Base-by-base conservation (phyloP, 2,329 filamentous ascomycete species). In the Purpureocillium lavendulum region DNA sequence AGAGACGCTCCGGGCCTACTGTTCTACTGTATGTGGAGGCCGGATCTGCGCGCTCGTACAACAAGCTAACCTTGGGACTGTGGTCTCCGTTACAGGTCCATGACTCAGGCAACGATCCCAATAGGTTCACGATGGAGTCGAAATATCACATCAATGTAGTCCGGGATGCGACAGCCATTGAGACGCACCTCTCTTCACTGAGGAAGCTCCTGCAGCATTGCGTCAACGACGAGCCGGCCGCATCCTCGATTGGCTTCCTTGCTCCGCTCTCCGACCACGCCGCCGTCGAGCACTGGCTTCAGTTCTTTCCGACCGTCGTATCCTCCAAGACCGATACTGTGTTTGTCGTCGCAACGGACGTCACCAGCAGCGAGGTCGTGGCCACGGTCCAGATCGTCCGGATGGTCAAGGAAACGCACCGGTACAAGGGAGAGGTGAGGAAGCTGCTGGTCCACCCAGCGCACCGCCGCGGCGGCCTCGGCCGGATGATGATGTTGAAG, bases 221-320 rank as follows among this genome's bases (percentile, higher is more conserved):
- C 39, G 49, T 57, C 36, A 56, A 57, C 36, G 40, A 50, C 13
- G 50, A 56, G n/a, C 50, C 55, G 7, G 21, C 42, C 0, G 24
- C 18, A 13, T 58, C 54, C 3, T 55, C 53, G 10, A 47, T 58
- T 36, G 50, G 49, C 30, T 57, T 57, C 40, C 46, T 54, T 12
- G 51, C 53, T 7, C 54, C 54, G 8, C 38, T 56, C 1, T 45
- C 52, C 6, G 51, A 52, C 13, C 39, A 41, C 28, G 42, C 38
- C 5, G 49, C 54, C 4, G 39, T 32, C 28, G 35, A 34, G 4
- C 51, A 50, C 43, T 57, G 51, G 55, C 40, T 31, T 3, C 33
- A 42, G 10, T 38, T 53, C n/a, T 36, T 46, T 6, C 26, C 36
- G 4, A 36, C 33, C 16, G 34, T 47, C 4, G 30, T 28, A 13